Conservation (phyloP, 1,284 basidiomycete species). For the Fomitiporia mediterranea region DNA sequence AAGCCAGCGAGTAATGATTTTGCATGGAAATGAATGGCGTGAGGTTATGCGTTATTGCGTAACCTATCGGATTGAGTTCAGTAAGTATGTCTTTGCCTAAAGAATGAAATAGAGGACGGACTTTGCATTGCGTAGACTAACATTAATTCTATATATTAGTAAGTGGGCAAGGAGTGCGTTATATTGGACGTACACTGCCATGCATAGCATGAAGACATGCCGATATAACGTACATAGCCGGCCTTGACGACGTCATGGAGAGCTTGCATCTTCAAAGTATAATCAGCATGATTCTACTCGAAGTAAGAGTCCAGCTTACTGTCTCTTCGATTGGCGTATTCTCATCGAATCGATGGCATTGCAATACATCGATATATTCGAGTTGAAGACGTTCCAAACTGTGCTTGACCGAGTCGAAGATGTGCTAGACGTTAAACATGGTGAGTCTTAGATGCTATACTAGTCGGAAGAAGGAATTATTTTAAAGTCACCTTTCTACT, state of each 20-base stretch:
- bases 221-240: conserved; percentile 44
- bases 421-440: conserved; percentile 22
- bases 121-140: conserved; percentile 37
- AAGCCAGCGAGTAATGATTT: conserved; percentile 53
- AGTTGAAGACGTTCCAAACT: conserved; percentile 33
- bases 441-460: neutral
- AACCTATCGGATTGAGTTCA: conserved; percentile 29
- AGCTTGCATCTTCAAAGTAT: conserved; percentile 52
- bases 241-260: conserved; percentile 43
- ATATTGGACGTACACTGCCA: conserved; percentile 32
- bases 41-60: conserved; percentile 48
- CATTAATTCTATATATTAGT: neutral
- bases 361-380: conserved; percentile 37
- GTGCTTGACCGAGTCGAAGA: conserved; percentile 37
- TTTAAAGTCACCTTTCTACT: conserved; percentile 32
- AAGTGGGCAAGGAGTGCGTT: neutral
- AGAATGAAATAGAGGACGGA: conserved; percentile 21
- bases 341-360: conserved; percentile 40
- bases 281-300: conserved; percentile 31
- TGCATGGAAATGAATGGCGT: conserved; percentile 73
- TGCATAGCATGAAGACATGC: conserved; percentile 40
- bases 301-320: conserved; percentile 3
- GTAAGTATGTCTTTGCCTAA: neutral
- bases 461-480: neutral
- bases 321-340: conserved; percentile 43